Base-by-base conservation (phyloP, 2,329 filamentous ascomycete species). In the Diaporthe sp. region DNA sequence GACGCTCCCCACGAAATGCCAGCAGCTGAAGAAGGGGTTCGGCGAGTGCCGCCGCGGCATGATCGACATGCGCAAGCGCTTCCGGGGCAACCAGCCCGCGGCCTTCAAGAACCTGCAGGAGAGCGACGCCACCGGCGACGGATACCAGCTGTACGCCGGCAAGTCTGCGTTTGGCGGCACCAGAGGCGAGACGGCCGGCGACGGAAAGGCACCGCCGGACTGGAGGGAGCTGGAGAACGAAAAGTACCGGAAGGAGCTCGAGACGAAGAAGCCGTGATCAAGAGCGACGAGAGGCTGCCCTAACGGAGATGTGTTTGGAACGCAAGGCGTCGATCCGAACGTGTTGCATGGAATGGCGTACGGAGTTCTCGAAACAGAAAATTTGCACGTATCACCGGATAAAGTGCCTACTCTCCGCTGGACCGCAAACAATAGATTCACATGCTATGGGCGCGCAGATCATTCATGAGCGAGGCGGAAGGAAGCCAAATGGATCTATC, bases 11-110 rank as follows among this genome's bases (percentile, higher is more conserved):
- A 93, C 91, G 34, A 93, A 94, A 85, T 99, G 97, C 86, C 95
- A 96, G 83, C 96, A 98, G 85, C 90, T 99, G 76, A 95, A 96
- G 84, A 96, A 95, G 84, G 95, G 95, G 61, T 97, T 97, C 81
- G 94, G 95, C 83, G 95, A 98, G 83, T 99, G 97, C 90, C 97
- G 98, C 82, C 94, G 96, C 79, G 97, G 97, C 79, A 92, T 98
- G 92, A 94, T 98, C 80, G 97, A 99, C 84, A 99, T 99, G 97
- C 94, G 97, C 84, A 98, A 98, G 87, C 94, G 97, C 46, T 98
- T 99, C 86, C 92, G 97, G 74, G 97, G 97, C 75, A 98, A 98
- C 87, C 92, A 95, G 84, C 95, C 97, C 72, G 92, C 98, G 78
- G 89, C 91, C 34, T 91, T 93, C 79, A 88, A 87, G 81, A 85